Conservation (phyloP, 768 basidiomycete species). For the Xanthoconium purpureum region DNA sequence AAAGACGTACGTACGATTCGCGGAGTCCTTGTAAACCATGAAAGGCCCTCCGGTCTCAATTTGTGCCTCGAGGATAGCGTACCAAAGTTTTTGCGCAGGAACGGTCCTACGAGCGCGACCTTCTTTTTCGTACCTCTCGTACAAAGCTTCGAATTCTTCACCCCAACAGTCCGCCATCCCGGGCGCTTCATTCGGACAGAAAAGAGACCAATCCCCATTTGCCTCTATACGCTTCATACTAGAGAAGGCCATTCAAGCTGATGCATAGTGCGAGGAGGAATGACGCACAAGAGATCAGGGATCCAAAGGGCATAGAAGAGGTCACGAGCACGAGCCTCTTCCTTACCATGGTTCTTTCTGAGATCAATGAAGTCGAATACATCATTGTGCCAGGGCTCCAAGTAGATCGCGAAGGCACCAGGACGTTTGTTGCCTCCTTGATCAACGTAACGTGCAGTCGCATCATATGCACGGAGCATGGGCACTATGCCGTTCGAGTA, state of each 20-base stretch:
- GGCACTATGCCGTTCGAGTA: constrained; percentile 99
- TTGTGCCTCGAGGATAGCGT: constrained; percentile 93
- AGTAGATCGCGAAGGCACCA: constrained; percentile 96
- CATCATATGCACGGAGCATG: constrained; percentile 97
- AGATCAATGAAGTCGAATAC: constrained; percentile 97
- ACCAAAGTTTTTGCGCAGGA: constrained; percentile 98
- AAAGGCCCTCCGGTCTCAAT: constrained; percentile 99
- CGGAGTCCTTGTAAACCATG: constrained; percentile 98
- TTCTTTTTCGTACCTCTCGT: constrained; percentile 84
- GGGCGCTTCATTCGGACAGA: constrained; percentile 97
- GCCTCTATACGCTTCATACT: constrained; percentile 97
- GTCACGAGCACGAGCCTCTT: constrained; percentile 94
- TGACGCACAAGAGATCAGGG: constrained; percentile 85
- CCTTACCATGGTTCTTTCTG: constrained; percentile 98
- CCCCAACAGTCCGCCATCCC: constrained; percentile 85
- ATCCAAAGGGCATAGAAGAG: constrained; percentile 99
- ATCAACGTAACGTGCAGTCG: constrained; percentile 97
- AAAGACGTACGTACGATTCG: constrained; percentile 63
- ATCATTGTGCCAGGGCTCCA: constrained; percentile 99
- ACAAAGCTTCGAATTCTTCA: constrained; percentile 84
- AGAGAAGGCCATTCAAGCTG: not conserved
- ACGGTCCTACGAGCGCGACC: constrained; percentile 81
- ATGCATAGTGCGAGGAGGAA: not conserved
- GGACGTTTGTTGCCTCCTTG: constrained; percentile 99
- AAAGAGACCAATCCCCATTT: constrained; percentile 89